Conservation (phyloP, 2,329 filamentous ascomycete species). For the Arachnomyces sp. region DNA sequence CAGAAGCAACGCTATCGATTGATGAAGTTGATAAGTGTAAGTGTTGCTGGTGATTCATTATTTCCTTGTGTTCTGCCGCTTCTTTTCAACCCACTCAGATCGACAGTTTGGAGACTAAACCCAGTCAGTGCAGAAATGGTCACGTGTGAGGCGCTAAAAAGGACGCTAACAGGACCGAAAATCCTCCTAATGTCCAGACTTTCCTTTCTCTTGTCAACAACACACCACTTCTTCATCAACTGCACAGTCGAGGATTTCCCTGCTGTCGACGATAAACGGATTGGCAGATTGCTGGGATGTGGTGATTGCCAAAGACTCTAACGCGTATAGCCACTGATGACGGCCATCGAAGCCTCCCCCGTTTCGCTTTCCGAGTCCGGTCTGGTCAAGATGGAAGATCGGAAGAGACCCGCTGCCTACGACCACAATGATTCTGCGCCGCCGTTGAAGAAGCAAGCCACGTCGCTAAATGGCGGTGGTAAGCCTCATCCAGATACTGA, state of each 20-base stretch:
- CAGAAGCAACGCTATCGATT: not conserved
- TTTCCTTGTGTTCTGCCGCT: not conserved
- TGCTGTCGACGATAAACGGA: conserved; percentile 8
- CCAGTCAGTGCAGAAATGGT: conserved; percentile 11
- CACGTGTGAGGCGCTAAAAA: conserved; percentile 32
- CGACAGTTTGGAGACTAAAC: no score
- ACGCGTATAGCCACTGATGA: conserved; percentile 65
- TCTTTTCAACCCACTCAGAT: not conserved
- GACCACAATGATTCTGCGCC: conserved; percentile 77
- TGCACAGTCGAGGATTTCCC: conserved; percentile 21
- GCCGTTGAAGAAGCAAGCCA: conserved; percentile 82
- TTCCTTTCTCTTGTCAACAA: conserved; percentile 17
- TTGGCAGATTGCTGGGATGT: conserved; percentile 22
- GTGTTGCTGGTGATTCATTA: no score
- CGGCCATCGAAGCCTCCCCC: conserved; percentile 68
- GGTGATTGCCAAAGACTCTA: conserved; percentile 25
- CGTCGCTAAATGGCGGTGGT: conserved; percentile 63
- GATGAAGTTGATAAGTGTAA: not conserved
- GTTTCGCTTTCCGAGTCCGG: conserved; percentile 69
- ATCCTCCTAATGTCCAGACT: conserved; percentile 30
- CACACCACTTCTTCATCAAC: conserved; percentile 11
- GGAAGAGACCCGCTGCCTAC: conserved; percentile 84
- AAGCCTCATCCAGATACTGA: conserved; percentile 59
- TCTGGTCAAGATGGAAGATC: conserved; percentile 96
- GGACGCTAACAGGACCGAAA: conserved; percentile 25